Conservation (phyloP, 2,329 filamentous ascomycete genomes). For the Exophiala viscosa region DNA sequence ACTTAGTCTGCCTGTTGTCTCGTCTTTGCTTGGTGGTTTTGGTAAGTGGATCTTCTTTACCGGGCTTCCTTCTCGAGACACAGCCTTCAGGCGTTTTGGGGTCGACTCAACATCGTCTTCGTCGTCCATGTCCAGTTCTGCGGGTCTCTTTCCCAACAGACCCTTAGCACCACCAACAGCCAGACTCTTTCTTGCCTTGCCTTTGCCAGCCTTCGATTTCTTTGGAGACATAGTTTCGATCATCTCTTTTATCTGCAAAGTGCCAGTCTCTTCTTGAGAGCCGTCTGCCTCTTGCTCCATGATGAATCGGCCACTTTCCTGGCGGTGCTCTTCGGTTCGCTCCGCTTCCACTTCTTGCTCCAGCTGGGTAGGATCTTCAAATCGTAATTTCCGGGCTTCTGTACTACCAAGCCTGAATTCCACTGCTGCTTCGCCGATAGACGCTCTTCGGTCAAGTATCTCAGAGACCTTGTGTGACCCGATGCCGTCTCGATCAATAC, state of each 20-base stretch:
- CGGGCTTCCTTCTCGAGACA: slow-evolving; percentile 62
- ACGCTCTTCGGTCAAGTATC: slow-evolving; percentile 66
- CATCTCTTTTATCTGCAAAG: slow-evolving; percentile 68
- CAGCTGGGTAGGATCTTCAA: slow-evolving; percentile 62
- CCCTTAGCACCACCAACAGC: slow-evolving; percentile 71
- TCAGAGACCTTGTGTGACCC: slow-evolving; percentile 72
- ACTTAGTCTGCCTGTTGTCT: slow-evolving; percentile 58
- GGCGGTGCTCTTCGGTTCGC: slow-evolving; percentile 57
- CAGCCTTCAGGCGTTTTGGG: slow-evolving; percentile 64
- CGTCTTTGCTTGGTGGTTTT: slow-evolving; percentile 64
- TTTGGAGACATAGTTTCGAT: slow-evolving; percentile 75
- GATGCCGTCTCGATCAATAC: slow-evolving; percentile 65
- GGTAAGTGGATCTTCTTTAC: slow-evolving; percentile 71
- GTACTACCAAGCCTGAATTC: slow-evolving; percentile 57
- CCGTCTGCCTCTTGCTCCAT: slow-evolving; percentile 51
- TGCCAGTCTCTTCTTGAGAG: slow-evolving; percentile 58
- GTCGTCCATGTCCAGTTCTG: slow-evolving; percentile 62
- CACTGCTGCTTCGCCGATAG: slow-evolving; percentile 64
- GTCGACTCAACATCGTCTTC: slow-evolving; percentile 56
- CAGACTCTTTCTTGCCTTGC: slow-evolving; percentile 70
- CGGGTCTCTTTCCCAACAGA: slow-evolving; percentile 69
- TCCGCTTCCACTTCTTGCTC: slow-evolving; percentile 63
- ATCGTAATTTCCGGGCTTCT: slow-evolving; percentile 52
- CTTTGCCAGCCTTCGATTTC: slow-evolving; percentile 47
- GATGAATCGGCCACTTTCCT: slow-evolving; percentile 57